A percentile compares a stretch with the other conserved stretches of the same genome.
Conservation (phyloP, 2,329 filamentous ascomycete genomes). For the Sporothrix protearum region DNA sequence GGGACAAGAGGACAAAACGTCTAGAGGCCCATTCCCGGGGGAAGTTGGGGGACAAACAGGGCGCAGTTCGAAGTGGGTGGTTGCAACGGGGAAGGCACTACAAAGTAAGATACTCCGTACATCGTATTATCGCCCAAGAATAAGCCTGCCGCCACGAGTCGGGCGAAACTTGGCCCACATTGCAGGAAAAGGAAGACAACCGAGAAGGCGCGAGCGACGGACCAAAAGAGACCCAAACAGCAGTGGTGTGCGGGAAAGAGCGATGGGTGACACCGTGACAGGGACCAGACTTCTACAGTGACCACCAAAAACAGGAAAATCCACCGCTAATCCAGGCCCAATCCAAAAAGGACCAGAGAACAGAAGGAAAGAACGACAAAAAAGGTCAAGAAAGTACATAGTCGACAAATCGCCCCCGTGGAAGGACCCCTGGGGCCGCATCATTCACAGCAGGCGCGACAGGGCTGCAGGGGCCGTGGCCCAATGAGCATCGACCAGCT, state of each 20-base stretch:
- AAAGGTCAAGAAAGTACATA: neutral
- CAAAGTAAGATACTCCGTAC: too few species aligned
- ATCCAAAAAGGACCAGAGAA: neutral
- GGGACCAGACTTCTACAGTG: neutral
- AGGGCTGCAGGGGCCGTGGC: conserved; percentile 17
- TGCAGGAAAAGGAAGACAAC: neutral
- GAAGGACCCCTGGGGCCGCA: conserved; percentile 9
- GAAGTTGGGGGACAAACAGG: neutral
- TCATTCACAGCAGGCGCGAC: conserved; percentile 6
- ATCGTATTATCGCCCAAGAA: neutral
- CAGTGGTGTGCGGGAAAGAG: neutral
- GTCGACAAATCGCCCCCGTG: neutral
- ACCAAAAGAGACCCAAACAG: neutral
- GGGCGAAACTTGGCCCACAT: conserved; percentile 16
- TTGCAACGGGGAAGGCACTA: neutral
- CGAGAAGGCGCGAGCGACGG: neutral
- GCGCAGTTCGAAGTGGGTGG: neutral
- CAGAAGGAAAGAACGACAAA: neutral
- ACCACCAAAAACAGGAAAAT: neutral
- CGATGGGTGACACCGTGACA: neutral
- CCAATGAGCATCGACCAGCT: conserved; percentile 36
- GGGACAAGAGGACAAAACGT: neutral
- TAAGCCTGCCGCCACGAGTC: conserved; percentile 11
- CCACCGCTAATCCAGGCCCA: neutral
- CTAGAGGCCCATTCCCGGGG: neutral